These are phyloP conservation scores for Rubia occidens DNA, from an alignment of 305 asterid genomes.

Conservation along the genomic window DNA sequence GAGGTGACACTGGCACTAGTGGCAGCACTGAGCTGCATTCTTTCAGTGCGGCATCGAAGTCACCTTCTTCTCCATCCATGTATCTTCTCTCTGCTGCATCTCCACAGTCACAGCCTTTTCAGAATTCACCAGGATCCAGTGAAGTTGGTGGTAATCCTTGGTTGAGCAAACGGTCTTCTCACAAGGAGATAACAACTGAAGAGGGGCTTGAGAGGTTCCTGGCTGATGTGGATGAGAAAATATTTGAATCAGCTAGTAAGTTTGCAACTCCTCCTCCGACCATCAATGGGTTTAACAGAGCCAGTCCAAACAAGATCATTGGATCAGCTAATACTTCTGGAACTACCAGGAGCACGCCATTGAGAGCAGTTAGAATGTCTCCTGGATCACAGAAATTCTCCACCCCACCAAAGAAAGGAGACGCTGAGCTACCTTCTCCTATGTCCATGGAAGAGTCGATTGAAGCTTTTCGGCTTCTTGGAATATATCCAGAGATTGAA, in stretches of 20 bases:
- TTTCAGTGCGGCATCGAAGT: constrained; percentile 52
- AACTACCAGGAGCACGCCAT: constrained; percentile 73
- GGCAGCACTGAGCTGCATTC: constrained; percentile 41
- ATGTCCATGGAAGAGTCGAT: constrained; percentile 88
- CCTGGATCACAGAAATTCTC: constrained; percentile 88
- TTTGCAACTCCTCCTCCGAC: constrained; percentile 72
- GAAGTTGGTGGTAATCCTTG: constrained; percentile 55
- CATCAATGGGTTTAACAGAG: constrained; percentile 49
- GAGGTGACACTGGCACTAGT: constrained; percentile 48
- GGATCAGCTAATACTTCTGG: constrained; percentile 71
- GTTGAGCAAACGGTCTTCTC: constrained; percentile 59
- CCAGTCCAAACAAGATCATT: constrained; percentile 51
- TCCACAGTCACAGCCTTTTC: constrained; percentile 45
- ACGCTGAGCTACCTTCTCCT: constrained; percentile 75
- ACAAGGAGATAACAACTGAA: constrained; percentile 62
- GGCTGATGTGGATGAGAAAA: constrained; percentile 79
- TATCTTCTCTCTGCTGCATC: constrained; percentile 56
- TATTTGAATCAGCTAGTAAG: constrained; percentile 59
- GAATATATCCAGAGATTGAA: constrained; percentile 73
- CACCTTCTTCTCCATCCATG: constrained; percentile 68
- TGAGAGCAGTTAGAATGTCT: constrained; percentile 92
- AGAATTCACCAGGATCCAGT: constrained; percentile 48
- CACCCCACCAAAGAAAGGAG: constrained; percentile 95
- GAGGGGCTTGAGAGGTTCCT: constrained; percentile 62
- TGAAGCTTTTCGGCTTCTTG: constrained; percentile 68